A percentile compares a stretch with the other conserved stretches of the same genome.
Evolutionary conservation across 208 protist genomes (phyloP).

Genomic region (Acanthamoeba divionensis): DNA sequence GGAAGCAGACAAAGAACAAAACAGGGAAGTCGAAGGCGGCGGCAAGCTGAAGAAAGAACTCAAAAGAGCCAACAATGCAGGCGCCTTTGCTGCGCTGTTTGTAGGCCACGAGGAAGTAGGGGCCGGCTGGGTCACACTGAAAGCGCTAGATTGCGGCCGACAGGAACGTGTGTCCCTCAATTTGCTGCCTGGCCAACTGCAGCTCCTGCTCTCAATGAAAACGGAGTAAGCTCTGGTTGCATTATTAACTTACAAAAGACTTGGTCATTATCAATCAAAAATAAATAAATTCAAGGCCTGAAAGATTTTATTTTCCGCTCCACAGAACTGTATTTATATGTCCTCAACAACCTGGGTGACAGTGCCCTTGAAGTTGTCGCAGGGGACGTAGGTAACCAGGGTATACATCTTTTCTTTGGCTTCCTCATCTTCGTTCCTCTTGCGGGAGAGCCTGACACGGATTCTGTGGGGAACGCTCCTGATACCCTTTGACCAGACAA

Average conservation of each 20-base stretch:
- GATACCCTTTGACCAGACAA: slow-evolving; percentile 94
- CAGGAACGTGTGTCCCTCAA: too few species aligned
- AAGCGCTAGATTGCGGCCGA: background rate
- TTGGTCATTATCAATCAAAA: too few species aligned
- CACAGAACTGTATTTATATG: slow-evolving; percentile 39
- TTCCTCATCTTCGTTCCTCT: slow-evolving; percentile 87
- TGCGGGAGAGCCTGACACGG: slow-evolving; percentile 90
- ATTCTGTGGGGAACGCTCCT: slow-evolving; percentile 90
- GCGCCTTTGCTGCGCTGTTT: slow-evolving; percentile 43
- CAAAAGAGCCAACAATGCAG: slow-evolving; percentile 37
- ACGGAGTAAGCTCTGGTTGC: too few species aligned
- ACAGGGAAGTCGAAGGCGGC: background rate
- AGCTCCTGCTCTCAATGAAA: too few species aligned
- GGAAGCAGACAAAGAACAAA: background rate
- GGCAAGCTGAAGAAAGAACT: slow-evolving; percentile 52
- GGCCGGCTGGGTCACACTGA: slow-evolving; percentile 30
- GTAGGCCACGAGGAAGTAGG: slow-evolving; percentile 48
- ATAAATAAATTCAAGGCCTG: too few species aligned
- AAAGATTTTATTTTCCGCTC: too few species aligned
- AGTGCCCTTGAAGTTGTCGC: slow-evolving; percentile 70
- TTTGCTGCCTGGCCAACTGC: too few species aligned
- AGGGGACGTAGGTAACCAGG: slow-evolving; percentile 76
- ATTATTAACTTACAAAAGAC: too few species aligned
- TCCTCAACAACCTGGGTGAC: slow-evolving; percentile 69
- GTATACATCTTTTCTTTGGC: slow-evolving; percentile 86